A percentile compares a stretch with the other conserved stretches of the same genome.
Conservation (phyloP, 2,329 filamentous ascomycete genomes). For the Hypoxylon sp. region DNA sequence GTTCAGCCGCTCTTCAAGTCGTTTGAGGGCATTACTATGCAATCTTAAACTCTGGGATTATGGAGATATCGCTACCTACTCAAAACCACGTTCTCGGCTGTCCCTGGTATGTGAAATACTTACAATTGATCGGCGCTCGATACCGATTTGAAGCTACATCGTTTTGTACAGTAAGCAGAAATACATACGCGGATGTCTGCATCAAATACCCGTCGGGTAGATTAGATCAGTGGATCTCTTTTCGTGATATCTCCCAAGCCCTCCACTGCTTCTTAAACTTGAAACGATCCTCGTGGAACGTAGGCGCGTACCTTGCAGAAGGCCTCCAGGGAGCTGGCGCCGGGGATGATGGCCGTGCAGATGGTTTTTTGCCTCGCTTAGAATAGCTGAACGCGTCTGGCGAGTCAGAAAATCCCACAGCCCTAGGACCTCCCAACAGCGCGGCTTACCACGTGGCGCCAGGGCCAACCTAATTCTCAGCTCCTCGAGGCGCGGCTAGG, state of each 20-base stretch:
- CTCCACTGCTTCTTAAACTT: not conserved
- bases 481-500: constrained; percentile 1
- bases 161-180: not conserved
- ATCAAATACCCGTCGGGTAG: not conserved
- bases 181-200: not conserved
- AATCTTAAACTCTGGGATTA: not conserved
- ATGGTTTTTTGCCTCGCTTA: not conserved
- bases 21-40: not conserved
- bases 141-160: not conserved
- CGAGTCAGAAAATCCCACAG: not conserved
- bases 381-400: not conserved
- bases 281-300: not conserved
- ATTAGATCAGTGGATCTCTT: not conserved
- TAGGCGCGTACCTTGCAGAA: constrained; percentile 2
- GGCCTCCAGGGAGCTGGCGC: not conserved
- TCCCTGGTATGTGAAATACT: not conserved
- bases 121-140: not conserved
- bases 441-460: constrained; percentile 1
- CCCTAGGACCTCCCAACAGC: not conserved
- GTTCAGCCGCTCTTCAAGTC: not conserved
- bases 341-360: not conserved
- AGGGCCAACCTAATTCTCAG: not conserved
- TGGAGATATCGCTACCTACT: not conserved
- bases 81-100: not conserved
- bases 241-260: not conserved